These are phyloP conservation scores for Pythium dissimile DNA, from an alignment of 352 stramenopile genomes.

Conservation along the genomic window DNA sequence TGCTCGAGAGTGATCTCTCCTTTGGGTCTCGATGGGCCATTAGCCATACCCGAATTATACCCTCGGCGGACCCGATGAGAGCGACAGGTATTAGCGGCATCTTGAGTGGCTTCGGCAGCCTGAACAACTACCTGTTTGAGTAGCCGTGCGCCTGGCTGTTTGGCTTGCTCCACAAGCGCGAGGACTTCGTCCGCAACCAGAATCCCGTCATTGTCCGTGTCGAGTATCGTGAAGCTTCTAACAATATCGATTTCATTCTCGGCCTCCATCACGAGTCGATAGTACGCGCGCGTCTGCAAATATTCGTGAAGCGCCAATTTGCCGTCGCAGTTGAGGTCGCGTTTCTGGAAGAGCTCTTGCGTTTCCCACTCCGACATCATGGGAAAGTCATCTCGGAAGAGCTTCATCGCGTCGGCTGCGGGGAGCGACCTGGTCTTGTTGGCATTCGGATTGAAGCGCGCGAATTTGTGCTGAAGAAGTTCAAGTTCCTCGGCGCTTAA, in stretches of 20 bases:
- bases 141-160: slow-evolving; percentile 35
- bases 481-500: slow-evolving; percentile 50
- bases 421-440: slow-evolving; percentile 36
- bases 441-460: slow-evolving; percentile 34
- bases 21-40: slow-evolving; percentile 8
- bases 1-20: slow-evolving; percentile 70
- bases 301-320: slow-evolving; percentile 58
- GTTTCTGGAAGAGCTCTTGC: slow-evolving; percentile 52
- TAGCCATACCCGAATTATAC: not conserved
- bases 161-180: slow-evolving; percentile 45
- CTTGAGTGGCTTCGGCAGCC: slow-evolving; percentile 37
- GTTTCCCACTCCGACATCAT: slow-evolving; percentile 60
- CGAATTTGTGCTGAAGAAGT: slow-evolving; percentile 49
- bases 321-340: slow-evolving; percentile 55
- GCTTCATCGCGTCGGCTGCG: slow-evolving; percentile 39
- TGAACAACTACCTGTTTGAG: slow-evolving; percentile 48
- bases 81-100: not conserved
- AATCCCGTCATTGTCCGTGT: slow-evolving; percentile 56
- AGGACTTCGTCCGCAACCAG: slow-evolving; percentile 48
- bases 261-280: slow-evolving; percentile 49
- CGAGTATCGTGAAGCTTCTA: slow-evolving; percentile 62
- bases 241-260: slow-evolving; percentile 50
- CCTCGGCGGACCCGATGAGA: not conserved
- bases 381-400: slow-evolving; percentile 64
- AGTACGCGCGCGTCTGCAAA: slow-evolving; percentile 49